Conservation (phyloP, 2,329 filamentous ascomycete species). For the Phyllosticta citriasiana region DNA sequence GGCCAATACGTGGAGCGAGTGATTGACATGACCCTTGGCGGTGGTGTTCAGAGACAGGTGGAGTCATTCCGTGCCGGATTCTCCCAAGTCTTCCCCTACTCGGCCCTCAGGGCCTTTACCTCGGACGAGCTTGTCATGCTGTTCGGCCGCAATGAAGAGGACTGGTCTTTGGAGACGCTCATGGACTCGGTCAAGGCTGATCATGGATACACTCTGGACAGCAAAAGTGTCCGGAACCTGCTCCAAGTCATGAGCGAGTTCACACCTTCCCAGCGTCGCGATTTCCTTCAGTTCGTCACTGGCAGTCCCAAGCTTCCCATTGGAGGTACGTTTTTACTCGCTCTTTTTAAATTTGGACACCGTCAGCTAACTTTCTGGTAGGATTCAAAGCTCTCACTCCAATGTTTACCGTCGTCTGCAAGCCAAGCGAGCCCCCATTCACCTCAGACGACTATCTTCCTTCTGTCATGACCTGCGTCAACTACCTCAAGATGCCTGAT, state of each 20-base stretch:
- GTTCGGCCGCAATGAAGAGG: constrained; percentile 86
- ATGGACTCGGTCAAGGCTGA: constrained; percentile 99
- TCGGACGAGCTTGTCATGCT: constrained; percentile 90
- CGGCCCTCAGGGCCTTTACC: constrained; percentile 84
- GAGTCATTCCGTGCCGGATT: constrained; percentile 88
- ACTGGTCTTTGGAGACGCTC: constrained; percentile 94
- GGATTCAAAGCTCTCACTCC: constrained; percentile 95
- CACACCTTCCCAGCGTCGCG: constrained; percentile 61
- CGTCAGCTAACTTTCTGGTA: constrained; percentile 27
- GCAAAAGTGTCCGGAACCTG: constrained; percentile 85
- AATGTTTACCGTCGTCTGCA: constrained; percentile 98
- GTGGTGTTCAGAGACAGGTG: constrained; percentile 76
- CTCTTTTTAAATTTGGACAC: not conserved
- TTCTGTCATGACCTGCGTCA: constrained; percentile 99
- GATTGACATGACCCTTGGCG: constrained; percentile 82
- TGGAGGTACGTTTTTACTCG: constrained; percentile 53
- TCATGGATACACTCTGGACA: constrained; percentile 97
- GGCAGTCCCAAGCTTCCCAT: constrained; percentile 97
- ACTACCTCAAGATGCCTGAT: constrained; percentile 95
- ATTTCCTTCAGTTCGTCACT: constrained; percentile 96
- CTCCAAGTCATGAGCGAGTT: constrained; percentile 92
- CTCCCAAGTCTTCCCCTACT: constrained; percentile 92
- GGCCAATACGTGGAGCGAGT: constrained; percentile 79
- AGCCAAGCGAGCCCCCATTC: constrained; percentile 91
- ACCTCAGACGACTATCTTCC: constrained; percentile 96